phyloP scores from a whole-genome alignment of 2,329 filamentous ascomycete species.

The Penicillium hesseltinei region DNA sequence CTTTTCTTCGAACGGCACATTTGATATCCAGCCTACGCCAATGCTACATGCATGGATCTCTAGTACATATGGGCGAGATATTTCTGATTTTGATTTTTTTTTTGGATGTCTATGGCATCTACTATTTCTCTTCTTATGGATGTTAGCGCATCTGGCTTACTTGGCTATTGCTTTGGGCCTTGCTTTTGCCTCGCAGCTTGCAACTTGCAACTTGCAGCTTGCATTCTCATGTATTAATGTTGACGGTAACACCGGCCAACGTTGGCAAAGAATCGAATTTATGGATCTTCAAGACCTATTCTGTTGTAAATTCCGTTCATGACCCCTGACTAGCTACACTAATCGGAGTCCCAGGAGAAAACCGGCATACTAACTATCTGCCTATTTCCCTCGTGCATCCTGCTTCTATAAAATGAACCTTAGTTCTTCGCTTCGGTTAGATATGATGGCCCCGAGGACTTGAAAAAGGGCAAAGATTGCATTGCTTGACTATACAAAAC shows the following conservation, averaged over 20 bases:
- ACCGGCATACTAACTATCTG: background rate
- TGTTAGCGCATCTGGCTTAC: background rate
- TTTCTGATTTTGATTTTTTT: background rate
- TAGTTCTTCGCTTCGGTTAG: background rate
- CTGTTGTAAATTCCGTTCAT: background rate
- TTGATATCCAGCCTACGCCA: background rate
- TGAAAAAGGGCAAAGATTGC: background rate
- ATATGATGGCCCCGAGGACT: no score
- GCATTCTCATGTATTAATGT: conserved; percentile 6
- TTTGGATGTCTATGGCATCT: background rate
- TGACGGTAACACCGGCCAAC: background rate
- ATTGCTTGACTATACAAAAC: background rate
- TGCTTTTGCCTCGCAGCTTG: background rate
- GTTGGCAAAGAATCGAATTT: background rate
- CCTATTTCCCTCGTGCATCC: background rate
- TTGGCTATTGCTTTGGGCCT: background rate
- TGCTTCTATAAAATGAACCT: no score
- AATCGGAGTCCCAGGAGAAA: background rate
- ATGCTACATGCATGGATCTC: background rate
- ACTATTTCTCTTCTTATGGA: background rate
- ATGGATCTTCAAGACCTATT: background rate
- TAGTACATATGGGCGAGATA: conserved; percentile 8
- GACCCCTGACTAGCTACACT: background rate
- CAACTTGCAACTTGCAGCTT: background rate
- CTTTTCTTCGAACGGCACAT: background rate